Evolutionary conservation across 192 early-diverging fungal genomes (phyloP).

Genomic region (Diversispora eburnea): DNA sequence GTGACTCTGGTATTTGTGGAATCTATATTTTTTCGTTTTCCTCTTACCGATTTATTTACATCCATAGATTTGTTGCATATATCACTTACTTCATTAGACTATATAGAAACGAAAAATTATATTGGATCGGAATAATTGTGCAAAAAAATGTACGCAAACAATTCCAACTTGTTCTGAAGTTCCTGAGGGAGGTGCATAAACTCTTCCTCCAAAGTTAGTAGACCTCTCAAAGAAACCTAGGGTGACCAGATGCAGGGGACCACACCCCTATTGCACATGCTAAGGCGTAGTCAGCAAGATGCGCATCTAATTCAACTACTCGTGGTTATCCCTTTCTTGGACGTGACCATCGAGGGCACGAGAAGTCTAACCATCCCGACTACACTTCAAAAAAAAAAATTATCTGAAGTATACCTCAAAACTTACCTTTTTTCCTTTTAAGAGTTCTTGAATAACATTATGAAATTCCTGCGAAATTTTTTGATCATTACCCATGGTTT

Average conservation of each 20-base stretch:
- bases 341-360: background rate
- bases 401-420: background rate
- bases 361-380: background rate
- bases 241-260: conserved; percentile 6
- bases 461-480: too few relatives aligned
- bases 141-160: background rate
- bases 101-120: background rate
- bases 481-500: background rate
- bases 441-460: too few relatives aligned
- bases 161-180: conserved; percentile 11
- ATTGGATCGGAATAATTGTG: conserved; percentile 8
- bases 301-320: conserved; percentile 13
- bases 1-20: background rate
- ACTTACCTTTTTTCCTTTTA: conserved; percentile 4
- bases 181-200: background rate
- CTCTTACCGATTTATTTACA: conserved; percentile 1
- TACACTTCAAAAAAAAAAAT: conserved; percentile 10
- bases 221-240: conserved; percentile 1
- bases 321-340: background rate
- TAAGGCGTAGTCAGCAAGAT: background rate
- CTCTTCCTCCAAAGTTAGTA: background rate
- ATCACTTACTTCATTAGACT: too few relatives aligned
- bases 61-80: too few relatives aligned
- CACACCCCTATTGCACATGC: conserved; percentile 9
- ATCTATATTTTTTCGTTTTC: conserved; percentile 1